Conservation (phyloP, 768 basidiomycete genomes). For the Asterophora lycoperdoides region DNA sequence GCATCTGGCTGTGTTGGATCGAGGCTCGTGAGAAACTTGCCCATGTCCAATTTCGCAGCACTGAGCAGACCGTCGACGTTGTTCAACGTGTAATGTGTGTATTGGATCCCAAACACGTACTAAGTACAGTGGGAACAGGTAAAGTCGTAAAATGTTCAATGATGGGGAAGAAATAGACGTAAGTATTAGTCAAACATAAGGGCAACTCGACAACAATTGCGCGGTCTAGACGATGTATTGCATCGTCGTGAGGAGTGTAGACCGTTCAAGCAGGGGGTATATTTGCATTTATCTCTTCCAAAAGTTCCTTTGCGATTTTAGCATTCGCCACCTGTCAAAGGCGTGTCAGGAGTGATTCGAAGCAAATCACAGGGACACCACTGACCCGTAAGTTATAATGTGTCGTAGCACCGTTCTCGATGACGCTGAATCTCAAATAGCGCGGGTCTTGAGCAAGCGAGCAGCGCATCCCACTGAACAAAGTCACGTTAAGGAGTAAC, state of each 20-base stretch:
- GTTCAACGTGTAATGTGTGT: background rate
- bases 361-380: slow-evolving; percentile 10
- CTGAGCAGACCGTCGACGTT: no score
- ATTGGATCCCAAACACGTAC: slow-evolving; percentile 8
- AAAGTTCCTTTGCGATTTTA: slow-evolving; percentile 66
- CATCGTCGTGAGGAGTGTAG: background rate
- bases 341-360: slow-evolving; percentile 5
- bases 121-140: slow-evolving; percentile 7
- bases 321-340: slow-evolving; percentile 54
- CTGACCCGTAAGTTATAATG: slow-evolving; percentile 77
- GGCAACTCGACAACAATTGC: slow-evolving; percentile 1
- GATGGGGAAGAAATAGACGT: slow-evolving; percentile 1
- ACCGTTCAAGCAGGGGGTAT: slow-evolving; percentile 33
- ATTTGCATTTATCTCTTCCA: slow-evolving; percentile 52
- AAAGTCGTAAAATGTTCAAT: background rate
- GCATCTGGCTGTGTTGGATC: slow-evolving; percentile 3
- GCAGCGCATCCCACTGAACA: slow-evolving; percentile 78
- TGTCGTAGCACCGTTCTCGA: slow-evolving; percentile 53
- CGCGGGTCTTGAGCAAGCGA: slow-evolving; percentile 71
- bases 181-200: slow-evolving; percentile 15
- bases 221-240: background rate
- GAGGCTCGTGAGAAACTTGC: slow-evolving; percentile 18
- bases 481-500: slow-evolving; percentile 65
- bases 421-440: slow-evolving; percentile 71
- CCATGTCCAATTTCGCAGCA: no score